Evolutionary conservation across 495 filamentous ascomycete genomes (phyloP).

Genomic region (Daldinia decipiens): DNA sequence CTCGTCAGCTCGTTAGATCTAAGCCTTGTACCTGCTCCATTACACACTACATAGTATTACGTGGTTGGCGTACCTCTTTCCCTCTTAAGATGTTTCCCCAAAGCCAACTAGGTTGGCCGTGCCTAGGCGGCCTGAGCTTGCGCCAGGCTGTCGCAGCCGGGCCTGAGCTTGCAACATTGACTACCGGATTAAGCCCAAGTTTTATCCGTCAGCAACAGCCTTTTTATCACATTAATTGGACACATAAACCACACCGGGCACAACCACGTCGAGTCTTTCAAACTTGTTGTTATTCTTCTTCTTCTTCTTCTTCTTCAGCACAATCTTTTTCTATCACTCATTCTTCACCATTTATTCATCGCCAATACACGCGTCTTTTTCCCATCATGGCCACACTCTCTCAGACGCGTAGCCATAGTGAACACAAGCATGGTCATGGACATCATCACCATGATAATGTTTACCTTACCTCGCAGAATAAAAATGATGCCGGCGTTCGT

Average conservation of each 20-base stretch:
- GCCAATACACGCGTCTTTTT: conserved; percentile 29
- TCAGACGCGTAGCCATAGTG: conserved; percentile 58
- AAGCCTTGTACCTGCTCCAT: neutral
- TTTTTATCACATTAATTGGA: conserved; percentile 46
- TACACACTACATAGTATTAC: too few species aligned
- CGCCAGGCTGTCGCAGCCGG: conserved; percentile 47
- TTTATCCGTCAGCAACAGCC: conserved; percentile 32
- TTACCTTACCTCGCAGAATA: conserved; percentile 88
- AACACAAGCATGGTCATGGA: conserved; percentile 66
- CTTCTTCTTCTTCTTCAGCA: conserved; percentile 8
- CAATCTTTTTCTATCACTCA: conserved; percentile 21
- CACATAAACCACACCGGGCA: conserved; percentile 49
- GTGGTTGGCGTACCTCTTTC: neutral
- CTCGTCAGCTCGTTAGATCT: neutral
- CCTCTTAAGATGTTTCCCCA: conserved; percentile 38
- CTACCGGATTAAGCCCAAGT: conserved; percentile 13
- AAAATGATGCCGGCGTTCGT: conserved; percentile 90
- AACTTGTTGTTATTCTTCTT: conserved; percentile 40
- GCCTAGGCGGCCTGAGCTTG: conserved; percentile 44
- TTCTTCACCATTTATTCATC: conserved; percentile 25
- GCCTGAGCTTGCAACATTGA: conserved; percentile 27
- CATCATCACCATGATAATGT: conserved; percentile 88
- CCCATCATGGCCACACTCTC: conserved; percentile 44
- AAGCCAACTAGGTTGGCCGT: conserved; percentile 36
- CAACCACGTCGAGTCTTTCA: conserved; percentile 47